Conservation (phyloP, 2,329 filamentous ascomycete genomes). For the Blastomyces gilchristii region DNA sequence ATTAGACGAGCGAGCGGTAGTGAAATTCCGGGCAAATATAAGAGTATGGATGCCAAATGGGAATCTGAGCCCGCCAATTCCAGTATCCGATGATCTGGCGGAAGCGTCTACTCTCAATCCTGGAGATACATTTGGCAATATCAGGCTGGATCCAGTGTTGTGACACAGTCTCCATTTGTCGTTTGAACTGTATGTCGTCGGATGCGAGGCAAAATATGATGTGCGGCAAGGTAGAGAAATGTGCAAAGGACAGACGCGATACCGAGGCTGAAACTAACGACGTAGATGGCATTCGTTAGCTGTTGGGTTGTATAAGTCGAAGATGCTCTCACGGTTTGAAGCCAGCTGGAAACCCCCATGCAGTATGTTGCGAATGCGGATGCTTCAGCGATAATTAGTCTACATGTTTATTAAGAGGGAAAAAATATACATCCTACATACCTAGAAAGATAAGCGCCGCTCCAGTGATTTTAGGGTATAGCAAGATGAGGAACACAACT, state of each 20-base stretch:
- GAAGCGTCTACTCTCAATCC: neutral
- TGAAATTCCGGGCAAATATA: neutral
- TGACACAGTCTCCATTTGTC: neutral
- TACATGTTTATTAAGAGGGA: too few species aligned
- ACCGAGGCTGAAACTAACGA: neutral
- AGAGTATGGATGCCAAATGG: neutral
- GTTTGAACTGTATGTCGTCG: too few species aligned
- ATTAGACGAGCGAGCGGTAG: neutral
- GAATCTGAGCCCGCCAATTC: neutral
- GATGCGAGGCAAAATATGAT: neutral
- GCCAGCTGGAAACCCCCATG: neutral
- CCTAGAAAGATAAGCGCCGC: constrained; percentile 1
- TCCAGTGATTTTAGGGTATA: constrained; percentile 7
- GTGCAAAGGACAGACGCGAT: neutral
- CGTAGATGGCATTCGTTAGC: neutral
- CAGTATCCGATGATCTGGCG: neutral
- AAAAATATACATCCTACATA: neutral
- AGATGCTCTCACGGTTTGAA: neutral
- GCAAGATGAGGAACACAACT: constrained; percentile 9
- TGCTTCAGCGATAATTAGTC: neutral
- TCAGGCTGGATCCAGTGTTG: neutral
- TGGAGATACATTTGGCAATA: too few species aligned
- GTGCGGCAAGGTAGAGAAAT: neutral
- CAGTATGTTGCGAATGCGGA: neutral
- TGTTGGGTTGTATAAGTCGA: neutral